phyloP scores from a whole-genome alignment of 306 rosid genomes.

The Fragaria iinumae region DNA sequence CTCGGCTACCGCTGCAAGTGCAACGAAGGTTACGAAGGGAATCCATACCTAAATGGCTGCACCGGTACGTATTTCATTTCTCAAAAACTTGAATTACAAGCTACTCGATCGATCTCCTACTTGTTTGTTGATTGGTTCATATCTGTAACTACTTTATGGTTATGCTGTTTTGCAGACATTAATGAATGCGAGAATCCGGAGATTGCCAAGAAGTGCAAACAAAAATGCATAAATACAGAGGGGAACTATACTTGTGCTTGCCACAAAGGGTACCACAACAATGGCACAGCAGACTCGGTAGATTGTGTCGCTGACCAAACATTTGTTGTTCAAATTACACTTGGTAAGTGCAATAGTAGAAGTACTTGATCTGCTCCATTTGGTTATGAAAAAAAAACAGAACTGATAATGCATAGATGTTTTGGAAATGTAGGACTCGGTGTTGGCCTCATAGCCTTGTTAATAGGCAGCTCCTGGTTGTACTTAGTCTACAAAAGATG shows the following conservation, averaged over 20 bases:
- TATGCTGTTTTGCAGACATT: not conserved
- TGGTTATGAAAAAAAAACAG: not conserved
- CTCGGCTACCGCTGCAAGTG: not conserved
- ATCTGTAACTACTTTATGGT: too few relatives aligned
- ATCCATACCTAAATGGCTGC: not conserved
- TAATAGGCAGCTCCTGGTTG: not conserved
- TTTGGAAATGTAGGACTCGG: not conserved
- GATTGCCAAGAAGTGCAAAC: not conserved
- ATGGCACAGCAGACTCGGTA: not conserved
- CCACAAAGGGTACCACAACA: not conserved
- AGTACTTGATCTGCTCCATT: not conserved
- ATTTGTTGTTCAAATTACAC: not conserved
- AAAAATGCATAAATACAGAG: not conserved
- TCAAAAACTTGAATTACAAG: not conserved
- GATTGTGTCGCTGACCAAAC: not conserved
- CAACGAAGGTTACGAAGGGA: not conserved
- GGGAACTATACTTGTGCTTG: not conserved
- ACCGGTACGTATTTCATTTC: not conserved
- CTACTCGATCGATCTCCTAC: not conserved
- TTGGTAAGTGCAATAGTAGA: not conserved
- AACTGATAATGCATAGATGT: not conserved
- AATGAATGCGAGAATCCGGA: not conserved
- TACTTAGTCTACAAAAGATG: slow-evolving; percentile 10
- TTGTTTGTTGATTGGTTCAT: not conserved
- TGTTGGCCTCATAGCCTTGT: not conserved